Evolutionary conservation across 106 monocot species (phyloP).

Genomic region (Acanthochlamys bracteata): DNA sequence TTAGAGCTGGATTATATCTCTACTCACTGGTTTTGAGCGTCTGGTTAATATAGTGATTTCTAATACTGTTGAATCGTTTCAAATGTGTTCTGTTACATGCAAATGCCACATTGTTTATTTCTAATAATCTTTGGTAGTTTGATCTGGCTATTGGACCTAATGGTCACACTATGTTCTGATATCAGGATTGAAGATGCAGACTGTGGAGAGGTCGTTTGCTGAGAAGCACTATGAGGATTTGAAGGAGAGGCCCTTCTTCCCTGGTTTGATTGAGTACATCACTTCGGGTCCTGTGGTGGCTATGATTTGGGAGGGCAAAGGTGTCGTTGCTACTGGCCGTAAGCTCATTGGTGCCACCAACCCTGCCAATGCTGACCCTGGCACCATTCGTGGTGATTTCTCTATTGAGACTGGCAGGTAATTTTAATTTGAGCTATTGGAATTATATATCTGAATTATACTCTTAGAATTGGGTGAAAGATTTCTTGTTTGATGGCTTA

Average conservation of each 20-base stretch:
- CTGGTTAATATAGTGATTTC: no score
- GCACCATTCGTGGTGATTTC: conserved; percentile 88
- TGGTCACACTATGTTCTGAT: no score
- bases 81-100: no score
- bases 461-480: no score
- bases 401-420: conserved; percentile 77
- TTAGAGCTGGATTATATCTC: no score
- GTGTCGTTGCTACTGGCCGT: conserved; percentile 72
- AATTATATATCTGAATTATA: no score
- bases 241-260: conserved; percentile 80
- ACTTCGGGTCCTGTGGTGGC: conserved; percentile 93
- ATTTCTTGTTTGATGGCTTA: no score
- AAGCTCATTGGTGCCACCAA: conserved; percentile 91
- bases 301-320: conserved; percentile 96
- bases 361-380: conserved; percentile 69
- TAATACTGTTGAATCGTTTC: no score
- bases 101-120: no score
- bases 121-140: no score
- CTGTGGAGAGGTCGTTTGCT: conserved; percentile 70
- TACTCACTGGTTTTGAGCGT: no score
- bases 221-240: conserved; percentile 95
- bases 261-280: conserved; percentile 82
- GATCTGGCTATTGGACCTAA: no score
- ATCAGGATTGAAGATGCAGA: conserved; percentile 69
- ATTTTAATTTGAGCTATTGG: neutral